phyloP scores from a whole-genome alignment of 106 monocot genomes.

The Apostasia ramifera region DNA sequence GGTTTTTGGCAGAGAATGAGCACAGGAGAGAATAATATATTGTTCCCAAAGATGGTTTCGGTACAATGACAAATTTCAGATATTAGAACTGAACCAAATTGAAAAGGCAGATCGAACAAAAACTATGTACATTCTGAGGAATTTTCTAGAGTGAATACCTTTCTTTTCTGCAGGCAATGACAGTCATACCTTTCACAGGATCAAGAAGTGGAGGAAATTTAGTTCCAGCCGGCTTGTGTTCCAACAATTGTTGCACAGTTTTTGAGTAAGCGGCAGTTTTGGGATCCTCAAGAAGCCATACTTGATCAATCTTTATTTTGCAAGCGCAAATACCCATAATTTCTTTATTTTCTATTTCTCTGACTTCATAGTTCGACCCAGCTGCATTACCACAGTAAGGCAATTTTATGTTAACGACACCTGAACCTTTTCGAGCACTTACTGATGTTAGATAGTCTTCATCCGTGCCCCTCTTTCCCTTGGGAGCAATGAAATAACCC shows the following conservation, averaged over 20 bases:
- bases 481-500: conserved; percentile 74
- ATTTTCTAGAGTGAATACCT: too few relatives aligned
- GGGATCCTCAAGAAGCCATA: conserved; percentile 79
- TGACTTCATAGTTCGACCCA: conserved; percentile 67
- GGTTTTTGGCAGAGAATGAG: too few relatives aligned
- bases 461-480: conserved; percentile 78
- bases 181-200: conserved; percentile 68
- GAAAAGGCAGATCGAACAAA: too few relatives aligned
- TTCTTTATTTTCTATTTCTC: conserved; percentile 62
- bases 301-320: conserved; percentile 88
- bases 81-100: too few relatives aligned
- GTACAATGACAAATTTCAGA: too few relatives aligned
- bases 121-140: too few relatives aligned
- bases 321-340: conserved; percentile 65
- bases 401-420: conserved; percentile 69
- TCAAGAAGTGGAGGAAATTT: conserved; percentile 77
- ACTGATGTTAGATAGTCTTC: conserved; percentile 65
- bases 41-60: too few relatives aligned
- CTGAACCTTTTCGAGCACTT: conserved; percentile 60
- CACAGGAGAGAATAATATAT: too few relatives aligned
- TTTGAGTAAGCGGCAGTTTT: conserved; percentile 65
- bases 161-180: neutral
- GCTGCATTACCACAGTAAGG: conserved; percentile 71
- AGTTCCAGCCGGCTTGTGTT: conserved; percentile 32
- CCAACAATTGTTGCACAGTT: conserved; percentile 75